These are phyloP conservation scores for Pythium oligandrum DNA, from an alignment of 352 stramenopile genomes.

Conservation along the genomic window DNA sequence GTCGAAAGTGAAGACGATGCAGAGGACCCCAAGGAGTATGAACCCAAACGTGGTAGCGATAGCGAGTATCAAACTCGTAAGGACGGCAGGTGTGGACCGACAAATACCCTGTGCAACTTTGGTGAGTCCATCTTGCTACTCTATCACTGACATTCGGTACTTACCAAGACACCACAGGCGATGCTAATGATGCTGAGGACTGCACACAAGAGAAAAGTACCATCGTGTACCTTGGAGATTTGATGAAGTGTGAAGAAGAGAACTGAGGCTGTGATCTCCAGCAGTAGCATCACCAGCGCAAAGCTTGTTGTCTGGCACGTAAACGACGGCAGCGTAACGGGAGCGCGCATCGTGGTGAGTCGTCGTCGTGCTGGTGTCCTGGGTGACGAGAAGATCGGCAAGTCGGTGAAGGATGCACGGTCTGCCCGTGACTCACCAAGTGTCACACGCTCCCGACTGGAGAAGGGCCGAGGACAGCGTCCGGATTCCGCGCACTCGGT, in stretches of 20 bases:
- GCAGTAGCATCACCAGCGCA: conserved; percentile 27
- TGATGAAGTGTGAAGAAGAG: conserved; percentile 40
- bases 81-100: conserved; percentile 41
- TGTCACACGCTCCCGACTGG: too few species aligned
- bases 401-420: too few species aligned
- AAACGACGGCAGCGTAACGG: conserved; percentile 34
- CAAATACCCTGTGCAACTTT: conserved; percentile 27
- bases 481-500: too few species aligned
- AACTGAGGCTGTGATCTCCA: conserved; percentile 31
- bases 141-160: conserved; percentile 5
- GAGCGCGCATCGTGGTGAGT: conserved; percentile 6
- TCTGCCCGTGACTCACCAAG: too few species aligned
- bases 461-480: too few species aligned
- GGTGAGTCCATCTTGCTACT: neutral
- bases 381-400: too few species aligned
- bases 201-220: conserved; percentile 26
- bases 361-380: too few species aligned
- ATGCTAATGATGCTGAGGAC: conserved; percentile 39
- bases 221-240: conserved; percentile 27
- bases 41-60: conserved; percentile 44
- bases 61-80: conserved; percentile 50
- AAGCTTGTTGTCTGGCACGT: conserved; percentile 43
- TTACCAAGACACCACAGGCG: conserved; percentile 37
- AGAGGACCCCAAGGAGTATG: conserved; percentile 49
- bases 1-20: conserved; percentile 44